Evolutionary conservation across 306 rosid species (phyloP).

Genomic region (Prunus persica): DNA sequence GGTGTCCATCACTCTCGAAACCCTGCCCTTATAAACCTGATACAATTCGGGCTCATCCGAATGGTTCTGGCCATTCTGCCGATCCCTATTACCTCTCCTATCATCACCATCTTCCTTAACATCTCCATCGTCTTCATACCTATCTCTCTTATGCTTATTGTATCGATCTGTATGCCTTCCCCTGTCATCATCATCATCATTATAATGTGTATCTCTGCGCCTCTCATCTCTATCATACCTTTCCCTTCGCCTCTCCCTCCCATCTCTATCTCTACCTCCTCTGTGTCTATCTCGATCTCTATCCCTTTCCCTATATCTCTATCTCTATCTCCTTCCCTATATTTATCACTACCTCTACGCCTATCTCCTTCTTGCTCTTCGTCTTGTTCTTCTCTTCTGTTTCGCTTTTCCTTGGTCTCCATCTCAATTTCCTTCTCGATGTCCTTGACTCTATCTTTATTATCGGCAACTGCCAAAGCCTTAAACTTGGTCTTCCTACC

Average conservation of each 20-base stretch:
- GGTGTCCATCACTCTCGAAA: neutral
- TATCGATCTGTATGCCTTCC: constrained; percentile 36
- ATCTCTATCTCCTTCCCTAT: neutral
- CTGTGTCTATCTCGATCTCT: neutral
- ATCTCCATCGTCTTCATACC: constrained; percentile 30
- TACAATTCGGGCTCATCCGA: constrained; percentile 62
- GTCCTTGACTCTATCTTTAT: constrained; percentile 55
- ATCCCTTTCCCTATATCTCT: no score
- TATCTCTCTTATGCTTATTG: constrained; percentile 24
- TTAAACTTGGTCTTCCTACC: constrained; percentile 44
- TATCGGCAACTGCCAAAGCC: constrained; percentile 54
- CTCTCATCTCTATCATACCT: constrained; percentile 27
- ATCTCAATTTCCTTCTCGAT: constrained; percentile 56
- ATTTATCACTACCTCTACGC: neutral
- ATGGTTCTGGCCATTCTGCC: constrained; percentile 23
- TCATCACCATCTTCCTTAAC: constrained; percentile 33
- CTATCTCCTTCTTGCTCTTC: constrained; percentile 10
- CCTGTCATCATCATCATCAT: neutral
- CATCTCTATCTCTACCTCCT: constrained; percentile 30
- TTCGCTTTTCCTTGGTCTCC: constrained; percentile 37
- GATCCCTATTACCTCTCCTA: constrained; percentile 27
- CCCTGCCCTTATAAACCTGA: constrained; percentile 2
- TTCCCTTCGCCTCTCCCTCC: constrained; percentile 19
- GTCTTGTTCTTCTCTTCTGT: constrained; percentile 22
- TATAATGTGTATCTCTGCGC: constrained; percentile 22